Evolutionary conservation across 2,329 filamentous ascomycete genomes (phyloP).

Genomic region (Arthrobotrys megalospora): DNA sequence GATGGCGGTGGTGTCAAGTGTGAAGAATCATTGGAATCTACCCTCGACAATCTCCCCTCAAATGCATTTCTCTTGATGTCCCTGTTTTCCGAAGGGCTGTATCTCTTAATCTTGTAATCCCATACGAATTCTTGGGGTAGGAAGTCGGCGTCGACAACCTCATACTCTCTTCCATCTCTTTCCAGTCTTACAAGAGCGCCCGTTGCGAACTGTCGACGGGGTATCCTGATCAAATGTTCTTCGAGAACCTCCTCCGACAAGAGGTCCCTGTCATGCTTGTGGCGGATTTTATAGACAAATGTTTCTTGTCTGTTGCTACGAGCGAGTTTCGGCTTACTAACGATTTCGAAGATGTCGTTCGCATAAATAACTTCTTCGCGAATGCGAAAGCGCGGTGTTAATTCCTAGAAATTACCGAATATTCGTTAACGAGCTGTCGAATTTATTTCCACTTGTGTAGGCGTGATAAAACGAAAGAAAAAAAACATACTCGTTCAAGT

Average conservation of each 20-base stretch:
- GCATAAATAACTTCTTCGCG: slow-evolving; percentile 52
- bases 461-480: not conserved
- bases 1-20: slow-evolving; percentile 50
- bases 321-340: slow-evolving; percentile 42
- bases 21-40: slow-evolving; percentile 37
- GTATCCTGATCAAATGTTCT: slow-evolving; percentile 35
- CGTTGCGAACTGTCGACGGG: slow-evolving; percentile 38
- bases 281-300: slow-evolving; percentile 42
- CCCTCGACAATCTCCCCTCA: slow-evolving; percentile 33
- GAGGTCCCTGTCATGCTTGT: slow-evolving; percentile 32
- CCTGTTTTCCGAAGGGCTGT: slow-evolving; percentile 19
- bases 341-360: slow-evolving; percentile 51
- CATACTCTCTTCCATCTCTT: slow-evolving; percentile 41
- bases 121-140: slow-evolving; percentile 49
- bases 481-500: slow-evolving; percentile 40
- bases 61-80: slow-evolving; percentile 44
- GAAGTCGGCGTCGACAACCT: slow-evolving; percentile 41
- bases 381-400: slow-evolving; percentile 44
- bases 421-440: not conserved
- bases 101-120: slow-evolving; percentile 52
- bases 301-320: slow-evolving; percentile 35
- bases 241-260: slow-evolving; percentile 15
- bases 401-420: slow-evolving; percentile 12
- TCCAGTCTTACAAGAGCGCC: slow-evolving; percentile 37
- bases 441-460: not conserved